A percentile compares a stretch with the other conserved stretches of the same genome.
Conservation (phyloP, 2,329 filamentous ascomycete genomes). For the Ophiocordyceps camponoti-rufipedis region DNA sequence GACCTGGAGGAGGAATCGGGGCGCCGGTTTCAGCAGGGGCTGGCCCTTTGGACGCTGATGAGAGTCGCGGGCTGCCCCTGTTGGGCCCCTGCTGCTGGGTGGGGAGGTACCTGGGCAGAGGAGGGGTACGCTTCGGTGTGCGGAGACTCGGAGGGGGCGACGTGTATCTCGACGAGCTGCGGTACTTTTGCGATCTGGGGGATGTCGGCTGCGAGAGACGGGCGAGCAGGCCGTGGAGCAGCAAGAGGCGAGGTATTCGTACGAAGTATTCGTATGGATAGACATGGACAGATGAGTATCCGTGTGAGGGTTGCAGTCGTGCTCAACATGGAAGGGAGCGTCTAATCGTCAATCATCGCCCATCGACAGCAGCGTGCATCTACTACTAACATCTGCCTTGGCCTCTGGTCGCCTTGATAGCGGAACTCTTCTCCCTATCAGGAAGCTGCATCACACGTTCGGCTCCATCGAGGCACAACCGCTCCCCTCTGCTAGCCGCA, state of each 20-base stretch:
- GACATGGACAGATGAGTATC: too few relatives aligned
- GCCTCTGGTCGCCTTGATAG: too few relatives aligned
- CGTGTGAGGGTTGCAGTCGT: not conserved
- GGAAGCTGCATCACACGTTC: not conserved
- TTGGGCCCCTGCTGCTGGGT: not conserved
- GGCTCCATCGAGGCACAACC: not conserved
- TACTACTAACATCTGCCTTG: too few relatives aligned
- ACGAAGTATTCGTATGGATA: too few relatives aligned
- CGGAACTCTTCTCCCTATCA: not conserved
- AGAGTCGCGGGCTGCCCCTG: not conserved
- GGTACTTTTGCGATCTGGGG: too few relatives aligned
- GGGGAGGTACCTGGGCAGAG: not conserved
- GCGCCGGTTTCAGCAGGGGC: not conserved
- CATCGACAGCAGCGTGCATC: too few relatives aligned
- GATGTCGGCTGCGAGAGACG: too few relatives aligned
- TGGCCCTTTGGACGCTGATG: too few relatives aligned
- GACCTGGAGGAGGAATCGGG: not conserved
- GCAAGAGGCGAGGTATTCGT: too few relatives aligned
- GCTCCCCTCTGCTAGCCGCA: not conserved
- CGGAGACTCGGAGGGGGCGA: not conserved
- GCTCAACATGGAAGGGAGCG: not conserved
- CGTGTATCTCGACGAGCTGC: not conserved
- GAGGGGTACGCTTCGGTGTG: not conserved
- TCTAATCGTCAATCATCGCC: too few relatives aligned
- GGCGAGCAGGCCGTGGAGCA: too few relatives aligned